Base-by-base conservation (phyloP, 768 basidiomycete species). In the Agaricus blazei region DNA sequence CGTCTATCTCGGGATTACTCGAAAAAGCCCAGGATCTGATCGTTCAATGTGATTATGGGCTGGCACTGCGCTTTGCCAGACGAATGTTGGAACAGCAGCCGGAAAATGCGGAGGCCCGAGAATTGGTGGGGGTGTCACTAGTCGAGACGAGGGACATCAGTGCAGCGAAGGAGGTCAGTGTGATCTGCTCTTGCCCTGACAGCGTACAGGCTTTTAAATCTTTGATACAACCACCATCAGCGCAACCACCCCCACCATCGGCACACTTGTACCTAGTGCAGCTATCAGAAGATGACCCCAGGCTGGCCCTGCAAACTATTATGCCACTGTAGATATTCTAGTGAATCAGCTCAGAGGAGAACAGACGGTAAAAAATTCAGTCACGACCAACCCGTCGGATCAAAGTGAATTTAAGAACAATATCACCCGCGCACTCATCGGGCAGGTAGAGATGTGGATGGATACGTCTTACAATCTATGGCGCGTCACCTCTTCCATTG, bases 401-500 rank as follows among this genome's bases (percentile, higher is more conserved):
- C 84, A 88, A 55, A 66, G 74, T 2, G 86, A 90, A 60, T 66
- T 84, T 46, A 84, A 75, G 64, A 78, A 69, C 31, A 90, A 83
- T 64, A 84, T 88, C 54, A 85, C 93, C 11, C 77, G 87, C 40
- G 91, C 90, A 8, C 77, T 94, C 23, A 78, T 93, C 28, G 88
- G 88, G 7, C 93, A 94, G 79, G 87, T 95, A 26, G 94, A 96
- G 66, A 89, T 95, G 12, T 97, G 93, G 93, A 96, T 97, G 93
- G 90, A 94, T 63, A 88, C 88, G 28, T 78, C 80, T 1, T 86
- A 87, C 60, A 91, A 95, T 75, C 75, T 96, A 50, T 95, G 93
- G 93, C 88, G 63, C 49, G 83, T 19, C 19, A 19, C 19, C 19
- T 19, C 19, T 19, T 19, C 19, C 19, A 19, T 19, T 19, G 19